These are phyloP conservation scores for Ustulina deusta DNA, from an alignment of 2,329 filamentous ascomycete genomes.

Conservation along the genomic window DNA sequence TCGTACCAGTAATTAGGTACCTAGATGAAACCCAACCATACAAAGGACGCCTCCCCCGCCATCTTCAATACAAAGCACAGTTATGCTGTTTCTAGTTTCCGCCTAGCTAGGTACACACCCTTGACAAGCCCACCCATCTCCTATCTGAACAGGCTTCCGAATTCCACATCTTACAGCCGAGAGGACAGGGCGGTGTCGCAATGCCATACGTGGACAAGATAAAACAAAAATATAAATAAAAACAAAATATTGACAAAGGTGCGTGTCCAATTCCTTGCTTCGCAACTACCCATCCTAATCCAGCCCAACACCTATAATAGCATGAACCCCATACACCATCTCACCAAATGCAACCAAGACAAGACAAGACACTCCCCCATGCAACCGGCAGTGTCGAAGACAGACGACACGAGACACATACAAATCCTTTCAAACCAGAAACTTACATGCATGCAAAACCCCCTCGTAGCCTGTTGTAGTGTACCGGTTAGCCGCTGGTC, in stretches of 20 bases:
- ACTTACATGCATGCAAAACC: constrained; percentile 5
- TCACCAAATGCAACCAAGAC: not conserved
- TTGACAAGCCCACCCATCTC: not conserved
- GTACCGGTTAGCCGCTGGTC: not conserved
- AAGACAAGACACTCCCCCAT: not conserved
- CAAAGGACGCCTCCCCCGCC: too few species aligned
- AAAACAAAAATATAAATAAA: not conserved
- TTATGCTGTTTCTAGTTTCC: not conserved
- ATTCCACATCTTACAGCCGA: not conserved
- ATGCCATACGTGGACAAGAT: not conserved
- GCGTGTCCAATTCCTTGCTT: constrained; percentile 10
- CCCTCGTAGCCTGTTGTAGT: not conserved
- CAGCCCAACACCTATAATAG: not conserved
- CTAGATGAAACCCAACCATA: too few species aligned
- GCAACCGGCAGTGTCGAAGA: not conserved
- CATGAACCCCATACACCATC: not conserved
- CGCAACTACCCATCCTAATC: not conserved
- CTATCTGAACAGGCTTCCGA: not conserved
- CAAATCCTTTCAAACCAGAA: constrained; percentile 2
- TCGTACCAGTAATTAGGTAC: too few species aligned
- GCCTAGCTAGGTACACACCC: not conserved
- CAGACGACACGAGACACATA: not conserved
- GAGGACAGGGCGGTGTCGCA: not conserved
- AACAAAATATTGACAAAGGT: not conserved
- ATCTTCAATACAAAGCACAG: too few species aligned